A percentile compares a stretch with the other conserved stretches of the same genome.
Evolutionary conservation across 805 yeast genomes (phyloP).

Genomic region (Candida ovalis): DNA sequence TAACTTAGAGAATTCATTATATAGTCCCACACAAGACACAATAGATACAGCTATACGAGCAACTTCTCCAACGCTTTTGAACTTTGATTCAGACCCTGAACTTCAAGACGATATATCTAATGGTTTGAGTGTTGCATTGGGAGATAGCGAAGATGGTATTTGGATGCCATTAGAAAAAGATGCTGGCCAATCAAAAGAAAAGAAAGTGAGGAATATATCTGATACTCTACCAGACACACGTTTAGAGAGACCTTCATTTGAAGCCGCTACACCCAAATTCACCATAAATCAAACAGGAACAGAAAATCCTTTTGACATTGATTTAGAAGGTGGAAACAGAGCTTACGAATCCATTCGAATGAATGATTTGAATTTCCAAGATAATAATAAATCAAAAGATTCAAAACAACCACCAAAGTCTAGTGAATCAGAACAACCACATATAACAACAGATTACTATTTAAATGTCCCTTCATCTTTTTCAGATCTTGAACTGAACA

Average conservation of each 20-base stretch:
- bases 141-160: slow-evolving; percentile 11
- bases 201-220: not conserved
- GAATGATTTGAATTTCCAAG: slow-evolving; percentile 3
- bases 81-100: slow-evolving; percentile 10
- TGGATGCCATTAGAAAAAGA: slow-evolving; percentile 21
- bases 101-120: slow-evolving; percentile 17
- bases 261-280: not conserved
- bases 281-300: not conserved
- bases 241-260: not conserved
- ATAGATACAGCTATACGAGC: not conserved
- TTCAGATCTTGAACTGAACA: slow-evolving; percentile 4
- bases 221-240: not conserved
- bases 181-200: not conserved
- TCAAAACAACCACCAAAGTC: not conserved
- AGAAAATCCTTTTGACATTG: not conserved
- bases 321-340: not conserved
- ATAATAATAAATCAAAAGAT: not conserved
- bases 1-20: not conserved
- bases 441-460: slow-evolving; percentile 10
- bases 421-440: not conserved
- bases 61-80: slow-evolving; percentile 2
- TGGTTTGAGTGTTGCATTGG: slow-evolving; percentile 21
- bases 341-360: slow-evolving; percentile 8
- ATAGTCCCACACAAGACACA: slow-evolving; percentile 1
- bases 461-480: slow-evolving; percentile 2